Evolutionary conservation across 2,329 filamentous ascomycete genomes (phyloP).

Genomic region (Pseudopyrenochaeta lycopersici): DNA sequence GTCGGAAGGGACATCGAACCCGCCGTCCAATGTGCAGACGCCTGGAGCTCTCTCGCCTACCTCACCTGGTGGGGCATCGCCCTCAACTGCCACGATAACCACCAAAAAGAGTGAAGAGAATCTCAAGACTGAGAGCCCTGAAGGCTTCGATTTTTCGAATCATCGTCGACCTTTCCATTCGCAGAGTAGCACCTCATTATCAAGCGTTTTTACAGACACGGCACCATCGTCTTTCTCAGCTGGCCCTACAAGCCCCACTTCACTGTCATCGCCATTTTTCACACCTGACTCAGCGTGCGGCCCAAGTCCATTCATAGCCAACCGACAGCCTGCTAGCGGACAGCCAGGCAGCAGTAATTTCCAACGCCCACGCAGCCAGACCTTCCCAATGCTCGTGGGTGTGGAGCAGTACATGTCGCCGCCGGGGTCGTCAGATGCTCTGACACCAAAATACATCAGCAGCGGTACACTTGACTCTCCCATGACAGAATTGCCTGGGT

Average conservation of each 20-base stretch:
- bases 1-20: slow-evolving; percentile 68
- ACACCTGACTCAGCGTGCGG: slow-evolving; percentile 74
- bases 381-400: slow-evolving; percentile 75
- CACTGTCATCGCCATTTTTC: slow-evolving; percentile 78
- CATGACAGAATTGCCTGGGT: slow-evolving; percentile 55
- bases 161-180: slow-evolving; percentile 23
- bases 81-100: slow-evolving; percentile 70
- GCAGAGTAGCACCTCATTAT: slow-evolving; percentile 67
- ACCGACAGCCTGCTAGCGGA: slow-evolving; percentile 58
- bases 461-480: slow-evolving; percentile 61
- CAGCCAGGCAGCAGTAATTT: slow-evolving; percentile 63
- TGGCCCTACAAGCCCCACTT: slow-evolving; percentile 76
- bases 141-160: slow-evolving; percentile 67
- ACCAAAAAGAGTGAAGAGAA: slow-evolving; percentile 75
- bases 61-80: slow-evolving; percentile 74
- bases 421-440: slow-evolving; percentile 60
- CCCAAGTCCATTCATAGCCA: slow-evolving; percentile 69
- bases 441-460: slow-evolving; percentile 63
- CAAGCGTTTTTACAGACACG: slow-evolving; percentile 72
- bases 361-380: slow-evolving; percentile 85
- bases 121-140: slow-evolving; percentile 64
- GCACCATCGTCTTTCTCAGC: slow-evolving; percentile 74
- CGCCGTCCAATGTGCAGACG: slow-evolving; percentile 67
- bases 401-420: slow-evolving; percentile 67
- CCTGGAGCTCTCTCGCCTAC: slow-evolving; percentile 75